phyloP scores from a whole-genome alignment of 371 early-diverging fungal species.

The Mortierella sp. region DNA sequence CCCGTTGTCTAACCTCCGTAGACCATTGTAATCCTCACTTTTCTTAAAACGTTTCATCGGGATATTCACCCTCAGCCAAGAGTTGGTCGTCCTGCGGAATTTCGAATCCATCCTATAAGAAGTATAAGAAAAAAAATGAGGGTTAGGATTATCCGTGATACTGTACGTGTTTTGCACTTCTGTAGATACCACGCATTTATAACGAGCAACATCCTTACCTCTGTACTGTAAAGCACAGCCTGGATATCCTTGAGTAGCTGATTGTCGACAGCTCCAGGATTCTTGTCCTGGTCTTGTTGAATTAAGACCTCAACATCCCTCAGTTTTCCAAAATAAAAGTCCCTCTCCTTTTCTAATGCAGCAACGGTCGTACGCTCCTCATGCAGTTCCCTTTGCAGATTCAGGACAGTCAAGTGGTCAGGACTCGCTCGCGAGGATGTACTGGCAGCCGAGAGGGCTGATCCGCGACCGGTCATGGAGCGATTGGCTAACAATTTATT shows the following conservation, averaged over 20 bases:
- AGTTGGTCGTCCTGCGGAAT: conserved; percentile 35
- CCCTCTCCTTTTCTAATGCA: conserved; percentile 94
- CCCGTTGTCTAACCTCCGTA: too few species aligned
- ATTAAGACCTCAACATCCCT: conserved; percentile 92
- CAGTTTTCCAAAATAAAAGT: conserved; percentile 94
- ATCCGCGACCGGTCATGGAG: conserved; percentile 35
- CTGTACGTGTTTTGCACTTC: too few species aligned
- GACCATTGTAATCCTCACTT: too few species aligned
- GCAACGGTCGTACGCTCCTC: conserved; percentile 87
- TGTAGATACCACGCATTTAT: background rate
- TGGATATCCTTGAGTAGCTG: conserved; percentile 80
- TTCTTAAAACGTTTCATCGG: conserved; percentile 68
- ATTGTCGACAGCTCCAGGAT: conserved; percentile 56
- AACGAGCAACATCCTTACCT: conserved; percentile 59
- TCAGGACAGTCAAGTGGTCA: conserved; percentile 67
- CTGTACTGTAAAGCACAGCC: conserved; percentile 87
- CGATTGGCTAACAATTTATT: conserved; percentile 16
- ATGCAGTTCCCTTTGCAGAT: conserved; percentile 76
- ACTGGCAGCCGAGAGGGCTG: conserved; percentile 26
- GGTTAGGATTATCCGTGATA: too few species aligned
- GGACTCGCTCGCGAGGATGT: conserved; percentile 36
- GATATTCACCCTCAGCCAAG: conserved; percentile 55
- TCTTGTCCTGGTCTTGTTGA: conserved; percentile 76
- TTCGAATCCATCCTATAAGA: conserved; percentile 45
- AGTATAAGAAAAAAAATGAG: conserved; percentile 5